Base-by-base conservation (phyloP, 768 basidiomycete species). In the Phanerochaete sordida region DNA sequence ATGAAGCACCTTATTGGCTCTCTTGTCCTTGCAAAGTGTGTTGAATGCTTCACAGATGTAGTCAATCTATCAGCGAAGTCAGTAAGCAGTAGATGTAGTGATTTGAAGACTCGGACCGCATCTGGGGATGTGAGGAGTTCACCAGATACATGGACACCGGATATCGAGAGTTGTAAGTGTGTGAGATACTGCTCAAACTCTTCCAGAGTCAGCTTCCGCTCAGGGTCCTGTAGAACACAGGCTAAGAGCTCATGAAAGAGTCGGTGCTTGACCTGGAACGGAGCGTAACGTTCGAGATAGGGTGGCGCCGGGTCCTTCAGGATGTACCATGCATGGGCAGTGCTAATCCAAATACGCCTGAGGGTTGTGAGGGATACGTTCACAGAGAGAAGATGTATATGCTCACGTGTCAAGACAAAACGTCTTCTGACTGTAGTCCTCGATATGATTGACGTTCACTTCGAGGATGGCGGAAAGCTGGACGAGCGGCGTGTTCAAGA, bases 281-380 rank as follows among this genome's bases (percentile, higher is more conserved):
- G 60, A 0, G 60, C 60, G 65, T 77, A 89, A 55, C 77, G 80
- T 0, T 74, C 70, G 15, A 54, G 50, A 63, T 90, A 90, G 2
- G 56, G 33, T 1, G 53, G 47, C 0, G 82, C 77, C 0, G 88
- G 86, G 1, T 62, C 60, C 12, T 78, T 76, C 1, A 91, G 76
- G 57, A 90, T 86, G 62, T 91, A 91, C 88, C 88, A 91, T 0
- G 88, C 86, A 69, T 72, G 69, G 46, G 75, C 47, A 0, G 89
- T 90, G 47, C 81, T 78, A 28, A 91, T 70, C 61, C 86, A 90
- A 2, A 90, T 79, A 60, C 84, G 83, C 24, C 88, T 90, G 53
- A 5, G 19, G 33, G 33, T 5, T 35, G 21, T 47, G 1, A 49
- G 30, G 16, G n/a, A 7, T 3, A 31, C 24, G 13, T 13, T 5